Conservation (phyloP, 306 rosid genomes). For the Fragaria nilgerrensis region DNA sequence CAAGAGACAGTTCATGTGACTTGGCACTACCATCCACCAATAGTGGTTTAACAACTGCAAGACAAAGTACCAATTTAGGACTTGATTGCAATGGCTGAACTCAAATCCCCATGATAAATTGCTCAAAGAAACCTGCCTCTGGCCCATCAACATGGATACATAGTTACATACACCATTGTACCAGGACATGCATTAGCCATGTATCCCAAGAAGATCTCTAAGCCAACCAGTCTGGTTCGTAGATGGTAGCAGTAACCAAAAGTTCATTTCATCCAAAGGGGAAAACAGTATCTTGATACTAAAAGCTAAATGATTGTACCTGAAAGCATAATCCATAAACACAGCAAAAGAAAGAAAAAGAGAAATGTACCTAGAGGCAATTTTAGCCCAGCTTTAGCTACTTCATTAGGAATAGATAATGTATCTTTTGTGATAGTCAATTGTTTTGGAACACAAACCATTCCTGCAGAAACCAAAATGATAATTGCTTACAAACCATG, state of each 20-base stretch:
- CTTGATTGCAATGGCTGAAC: neutral
- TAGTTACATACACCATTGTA: slow-evolving; percentile 4
- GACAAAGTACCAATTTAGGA: neutral
- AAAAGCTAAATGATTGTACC: neutral
- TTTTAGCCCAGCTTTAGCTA: slow-evolving; percentile 63
- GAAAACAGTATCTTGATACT: slow-evolving; percentile 9
- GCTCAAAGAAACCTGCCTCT: neutral
- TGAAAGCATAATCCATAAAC: slow-evolving; percentile 23
- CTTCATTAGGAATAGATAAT: slow-evolving; percentile 64
- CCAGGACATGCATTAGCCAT: neutral
- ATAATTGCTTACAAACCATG: slow-evolving; percentile 1
- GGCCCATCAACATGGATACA: neutral
- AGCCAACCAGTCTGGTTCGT: neutral
- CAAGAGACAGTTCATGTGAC: slow-evolving; percentile 82
- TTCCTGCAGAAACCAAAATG: slow-evolving; percentile 47
- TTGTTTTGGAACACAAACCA: slow-evolving; percentile 74
- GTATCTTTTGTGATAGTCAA: slow-evolving; percentile 76
- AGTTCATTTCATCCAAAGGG: neutral
- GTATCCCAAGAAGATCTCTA: slow-evolving; percentile 2
- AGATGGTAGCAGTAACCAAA: neutral
- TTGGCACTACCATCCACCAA: slow-evolving; percentile 87
- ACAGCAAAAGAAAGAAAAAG: neutral
- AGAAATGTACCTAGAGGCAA: slow-evolving; percentile 70
- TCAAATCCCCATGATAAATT: slow-evolving; percentile 3
- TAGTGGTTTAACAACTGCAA: slow-evolving; percentile 78